A percentile compares a stretch with the other conserved stretches of the same genome.
phyloP scores from a whole-genome alignment of 2,329 filamentous ascomycete genomes.

The Aspergillus ruber region DNA sequence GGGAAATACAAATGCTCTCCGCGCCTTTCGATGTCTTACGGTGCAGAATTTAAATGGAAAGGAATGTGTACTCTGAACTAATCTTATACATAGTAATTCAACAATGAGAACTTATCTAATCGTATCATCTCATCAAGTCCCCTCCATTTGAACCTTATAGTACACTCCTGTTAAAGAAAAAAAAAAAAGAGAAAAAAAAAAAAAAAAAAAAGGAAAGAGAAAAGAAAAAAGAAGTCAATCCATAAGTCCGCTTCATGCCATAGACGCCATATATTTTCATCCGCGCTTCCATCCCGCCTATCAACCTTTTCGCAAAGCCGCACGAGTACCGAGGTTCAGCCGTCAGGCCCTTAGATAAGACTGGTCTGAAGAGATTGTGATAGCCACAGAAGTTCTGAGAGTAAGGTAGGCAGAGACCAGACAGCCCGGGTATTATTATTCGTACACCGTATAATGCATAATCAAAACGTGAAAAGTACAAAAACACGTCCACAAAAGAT shows the following conservation, averaged over 20 bases:
- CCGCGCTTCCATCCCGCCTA: not conserved
- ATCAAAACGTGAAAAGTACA: not conserved
- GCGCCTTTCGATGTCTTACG: too few species aligned
- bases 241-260: conserved; percentile 9
- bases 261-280: conserved; percentile 11
- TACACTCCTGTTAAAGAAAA: not conserved
- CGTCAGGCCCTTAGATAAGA: too few species aligned
- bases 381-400: not conserved
- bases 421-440: conserved; percentile 1
- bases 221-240: not conserved
- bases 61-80: too few species aligned
- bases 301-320: not conserved
- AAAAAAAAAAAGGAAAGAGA: not conserved
- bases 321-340: too few species aligned
- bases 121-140: too few species aligned
- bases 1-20: too few species aligned
- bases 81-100: too few species aligned
- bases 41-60: too few species aligned
- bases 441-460: not conserved
- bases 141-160: not conserved
- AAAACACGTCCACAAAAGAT: not conserved
- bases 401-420: not conserved
- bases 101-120: too few species aligned
- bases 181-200: not conserved
- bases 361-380: too few species aligned